Evolutionary conservation across 257 asterid species (phyloP), one percentile per base, ranked within the genome.

Genomic region (Striga asiatica): DNA sequence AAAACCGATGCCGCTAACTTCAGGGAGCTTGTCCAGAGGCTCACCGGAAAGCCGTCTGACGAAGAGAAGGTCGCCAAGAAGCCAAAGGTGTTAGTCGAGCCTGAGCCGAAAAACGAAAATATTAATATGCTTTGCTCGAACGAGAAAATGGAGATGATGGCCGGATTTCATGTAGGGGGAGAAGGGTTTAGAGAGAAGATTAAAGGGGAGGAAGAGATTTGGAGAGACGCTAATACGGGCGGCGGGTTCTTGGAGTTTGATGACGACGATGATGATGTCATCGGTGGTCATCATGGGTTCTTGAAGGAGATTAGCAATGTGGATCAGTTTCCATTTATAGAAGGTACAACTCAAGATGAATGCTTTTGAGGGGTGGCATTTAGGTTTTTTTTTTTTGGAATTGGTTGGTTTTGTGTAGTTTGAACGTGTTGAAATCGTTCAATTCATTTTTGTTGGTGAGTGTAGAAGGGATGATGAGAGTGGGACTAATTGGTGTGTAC

Each of bases 191-290:
- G 68, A 59, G 85, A 81, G 65, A 80, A 66, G 62, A 67, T 78
- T 0, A 84, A 82, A 8, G 95, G 76, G 2, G 97, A 84, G 65
- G 97, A 88, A 20, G 94, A 89, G 41, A 85, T 82, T n/a, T 78
- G 95, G 89, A 69, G 74, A 0, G 61, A 60, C 55, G 89, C 86
- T 1, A 72, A 88, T 61, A 42, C 49, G 0, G 60, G 60, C 2
- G 60, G 48, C n/a, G 49, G 49, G 5, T 37, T 35, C 10, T 35
- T 35, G 19, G 48, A 14, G 6, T 7, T 19, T 37, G 48, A 52
- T 23, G 21, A 14, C n/a, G n/a, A n/a, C n/a, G n/a, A n/a, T n/a
- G n/a, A n/a, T n/a, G n/a, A n/a, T n/a, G n/a, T n/a, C n/a, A n/a
- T n/a, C n/a, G n/a, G n/a, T n/a, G n/a, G n/a, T 45, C 76, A 17